Evolutionary conservation across 2,329 filamentous ascomycete species (phyloP).

Genomic region (Capronia americana): DNA sequence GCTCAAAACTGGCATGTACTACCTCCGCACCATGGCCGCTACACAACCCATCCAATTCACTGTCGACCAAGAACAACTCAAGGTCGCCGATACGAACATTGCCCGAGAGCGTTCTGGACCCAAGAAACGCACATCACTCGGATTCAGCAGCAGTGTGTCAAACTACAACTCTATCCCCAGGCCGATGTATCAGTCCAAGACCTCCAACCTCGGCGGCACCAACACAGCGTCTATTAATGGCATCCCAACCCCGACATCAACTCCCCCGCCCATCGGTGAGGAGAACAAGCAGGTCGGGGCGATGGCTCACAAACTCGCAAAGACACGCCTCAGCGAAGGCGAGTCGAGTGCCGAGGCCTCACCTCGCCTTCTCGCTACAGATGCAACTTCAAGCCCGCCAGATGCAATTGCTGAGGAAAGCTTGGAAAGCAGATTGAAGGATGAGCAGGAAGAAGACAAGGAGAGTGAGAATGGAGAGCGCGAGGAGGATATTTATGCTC

Average conservation of each 20-base stretch:
- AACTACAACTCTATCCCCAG: conserved; percentile 66
- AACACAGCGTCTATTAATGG: conserved; percentile 60
- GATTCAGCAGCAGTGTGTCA: conserved; percentile 58
- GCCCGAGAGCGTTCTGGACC: conserved; percentile 64
- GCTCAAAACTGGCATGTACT: conserved; percentile 99
- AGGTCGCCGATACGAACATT: conserved; percentile 81
- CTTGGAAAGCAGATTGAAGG: conserved; percentile 52
- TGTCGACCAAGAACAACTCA: conserved; percentile 93
- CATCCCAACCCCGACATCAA: conserved; percentile 71
- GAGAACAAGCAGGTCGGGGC: conserved; percentile 61
- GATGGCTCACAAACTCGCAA: conserved; percentile 45
- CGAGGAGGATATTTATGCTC: conserved; percentile 93
- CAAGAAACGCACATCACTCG: conserved; percentile 70
- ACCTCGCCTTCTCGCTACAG: conserved; percentile 76
- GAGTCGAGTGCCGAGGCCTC: conserved; percentile 73
- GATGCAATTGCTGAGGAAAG: conserved; percentile 65
- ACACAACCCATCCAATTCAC: conserved; percentile 98
- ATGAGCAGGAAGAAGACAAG: conserved; percentile 74
- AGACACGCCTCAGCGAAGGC: conserved; percentile 70
- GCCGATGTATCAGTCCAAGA: conserved; percentile 68
- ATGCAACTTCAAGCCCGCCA: conserved; percentile 64
- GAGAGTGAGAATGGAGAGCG: conserved; percentile 73
- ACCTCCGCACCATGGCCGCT: conserved; percentile 95
- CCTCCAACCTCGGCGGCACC: conserved; percentile 42
- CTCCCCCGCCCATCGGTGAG: conserved; percentile 64